Base-by-base conservation (phyloP, 768 basidiomycete genomes). In the Tulasnella sp. region DNA sequence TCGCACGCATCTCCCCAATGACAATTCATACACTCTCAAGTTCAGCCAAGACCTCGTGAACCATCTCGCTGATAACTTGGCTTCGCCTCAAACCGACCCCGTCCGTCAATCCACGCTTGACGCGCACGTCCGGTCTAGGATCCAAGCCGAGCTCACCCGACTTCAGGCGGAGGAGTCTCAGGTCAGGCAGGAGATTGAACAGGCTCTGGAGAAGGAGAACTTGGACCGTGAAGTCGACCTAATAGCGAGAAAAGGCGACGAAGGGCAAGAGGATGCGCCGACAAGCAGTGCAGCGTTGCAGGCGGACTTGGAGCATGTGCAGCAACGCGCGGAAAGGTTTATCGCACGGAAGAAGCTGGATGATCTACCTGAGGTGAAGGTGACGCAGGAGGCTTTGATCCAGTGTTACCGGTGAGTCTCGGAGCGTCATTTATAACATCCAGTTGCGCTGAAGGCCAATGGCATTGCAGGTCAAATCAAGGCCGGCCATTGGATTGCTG, bases 201-300 rank as follows among this genome's bases (percentile, higher is more conserved):
- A 69, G 30, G 87, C 86, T 1, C 74, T 93, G 49, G 86, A 92
- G 74, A 85, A 83, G 73, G 90, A 92, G 73, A 93, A 92, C 71
- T 70, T 92, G 52, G 86, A 91, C 69, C 77, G 78, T 59, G 89
- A 92, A 71, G 76, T 74, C 64, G 69, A 70, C 25, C 75, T 78
- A 74, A 75, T 27, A 64, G 61, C 17, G 68, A 67, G 58, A 31
- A 66, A 59, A 41, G 68, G 63, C 9, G 71, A 68, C 48, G 74
- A 70, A 34, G 73, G 62, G 29, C 62, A 67, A 8, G 65, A 71
- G 29, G 74, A 81, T 67, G 82, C 78, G 64, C 45, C 60, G 24
- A 43, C 55, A 17, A 67, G 67, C 45, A 85, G 82, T 60, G 74
- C 79, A 5, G 74, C 76, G 2, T 73, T 92, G 25, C 69, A 83